Evolutionary conservation across 805 yeast species (phyloP), one percentile per base, ranked within the genome.

Genomic region (Candida patagonica): DNA sequence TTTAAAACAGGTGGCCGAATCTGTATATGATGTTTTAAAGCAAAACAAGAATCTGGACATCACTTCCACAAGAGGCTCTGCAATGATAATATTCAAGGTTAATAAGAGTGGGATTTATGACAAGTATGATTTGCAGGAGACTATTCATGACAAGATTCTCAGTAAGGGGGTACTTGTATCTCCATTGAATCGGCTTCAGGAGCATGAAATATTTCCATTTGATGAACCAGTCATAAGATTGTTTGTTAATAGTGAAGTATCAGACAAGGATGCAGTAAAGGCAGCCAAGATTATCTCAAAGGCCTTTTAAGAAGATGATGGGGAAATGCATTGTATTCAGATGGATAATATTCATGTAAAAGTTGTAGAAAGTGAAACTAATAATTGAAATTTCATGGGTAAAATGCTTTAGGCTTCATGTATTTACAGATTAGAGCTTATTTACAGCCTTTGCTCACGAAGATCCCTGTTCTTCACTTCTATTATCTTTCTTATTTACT

Each of bases 151-250:
- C n/a, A 20, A 33, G 37, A 33, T 33, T 22, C 22, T 33, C 12
- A 10, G 29, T 8, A 59, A 68, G 13, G 72, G 74, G 12, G 69
- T 84, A 13, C 68, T 86, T 45, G 68, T 88, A 35, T 68, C 77
- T 29, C 75, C 95, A 52, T 66, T 77, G 21, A 76, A 75, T 42
- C 67, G 68, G 42, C 70, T 86, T 9, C 65, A 79, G 40, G 78
- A 74, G 49, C 94, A 80, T 54, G 96, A 87, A 56, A 63, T 76
- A 38, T 66, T 82, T 44, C 86, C 92, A 7, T 60, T 78, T 31
- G 68, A 73, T 36, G 85, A 85, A 33, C 74, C 10, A 5, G 26
- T 22, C 43, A 60, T 82, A 48, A 66, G 73, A 41, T 52, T 81
- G 19, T 63, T 66, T 46, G 54, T 74, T 29, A 73, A 40, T 21